Evolutionary conservation across 2,329 filamentous ascomycete genomes (phyloP), one percentile per base, ranked within the genome.

Genomic region (Xylariaceae sp.): DNA sequence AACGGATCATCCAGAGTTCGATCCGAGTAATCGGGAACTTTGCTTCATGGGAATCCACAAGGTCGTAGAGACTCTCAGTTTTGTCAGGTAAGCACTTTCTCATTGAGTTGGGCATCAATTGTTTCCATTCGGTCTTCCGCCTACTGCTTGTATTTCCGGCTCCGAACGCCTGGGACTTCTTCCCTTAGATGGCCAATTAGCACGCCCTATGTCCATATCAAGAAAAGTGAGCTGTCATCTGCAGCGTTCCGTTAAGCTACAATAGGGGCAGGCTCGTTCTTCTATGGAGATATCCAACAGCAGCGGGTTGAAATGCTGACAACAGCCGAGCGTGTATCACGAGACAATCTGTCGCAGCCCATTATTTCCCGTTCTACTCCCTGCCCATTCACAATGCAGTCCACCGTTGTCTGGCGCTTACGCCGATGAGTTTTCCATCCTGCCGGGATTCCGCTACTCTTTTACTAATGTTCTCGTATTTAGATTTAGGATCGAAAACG

Each of bases 1-100:
- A 65, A 82, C 85, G 0, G 77, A 81, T 37, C 80, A 88, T 62
- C 87, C 88, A 0, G 81, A 86, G 62, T 92, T 88, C 70, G 80
- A 79, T 3, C 57, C 61, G 4, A 60, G 69, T 21, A 81, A 80
- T 3, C 78, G 80, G 50, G 72, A 72, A n/a, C 68, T 91, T 39
- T 72, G 77, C 15, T 92, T 91, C 67, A 72, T 74, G 29, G 77
- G 78, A 27, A 73, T 85, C 39, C 74, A 77, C 47, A 79, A 81
- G 43, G 79, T 91, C 9, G 79, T 88, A 11, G 84, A 89, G 65
- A 81, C 87, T 61, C 76, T 92, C 60, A 88, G 85, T 64, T 92
- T 92, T 67, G 72, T 92, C 26, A 82, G 85, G 88, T 91, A 72
- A 77, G 86, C 23, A 53, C 37, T 41, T 35, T 53, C 52, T 43